Evolutionary conservation across 352 stramenopile genomes (phyloP).

Genomic region (Pythium angustatum): DNA sequence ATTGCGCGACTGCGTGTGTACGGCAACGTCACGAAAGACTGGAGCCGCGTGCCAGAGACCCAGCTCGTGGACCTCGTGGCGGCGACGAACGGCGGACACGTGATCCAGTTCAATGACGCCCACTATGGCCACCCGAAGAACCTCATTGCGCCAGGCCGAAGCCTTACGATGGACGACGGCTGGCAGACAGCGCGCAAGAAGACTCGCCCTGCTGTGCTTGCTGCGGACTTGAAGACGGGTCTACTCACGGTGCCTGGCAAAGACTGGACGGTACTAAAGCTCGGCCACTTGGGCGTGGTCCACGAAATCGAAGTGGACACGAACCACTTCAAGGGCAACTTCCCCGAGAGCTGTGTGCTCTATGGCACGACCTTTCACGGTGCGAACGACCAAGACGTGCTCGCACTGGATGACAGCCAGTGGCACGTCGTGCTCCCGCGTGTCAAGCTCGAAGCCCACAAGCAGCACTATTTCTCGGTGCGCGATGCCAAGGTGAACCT

Average conservation of each 20-base stretch:
- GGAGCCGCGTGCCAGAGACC: constrained; percentile 44
- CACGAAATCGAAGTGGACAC: constrained; percentile 89
- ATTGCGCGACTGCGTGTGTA: constrained; percentile 89
- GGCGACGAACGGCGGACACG: constrained; percentile 79
- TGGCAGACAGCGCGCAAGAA: constrained; percentile 95
- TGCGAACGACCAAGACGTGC: constrained; percentile 34
- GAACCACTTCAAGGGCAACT: constrained; percentile 96
- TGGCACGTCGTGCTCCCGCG: constrained; percentile 89
- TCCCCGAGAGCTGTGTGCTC: constrained; percentile 89
- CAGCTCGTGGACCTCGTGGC: constrained; percentile 87
- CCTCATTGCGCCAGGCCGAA: constrained; percentile 83
- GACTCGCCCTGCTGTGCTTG: constrained; percentile 74
- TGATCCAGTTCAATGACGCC: constrained; percentile 91
- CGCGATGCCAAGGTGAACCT: constrained; percentile 56
- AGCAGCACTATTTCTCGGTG: constrained; percentile 86
- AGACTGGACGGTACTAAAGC: constrained; percentile 92
- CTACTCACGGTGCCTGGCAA: constrained; percentile 73
- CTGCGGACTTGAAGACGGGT: constrained; percentile 41
- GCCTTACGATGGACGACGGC: constrained; percentile 92
- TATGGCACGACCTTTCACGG: constrained; percentile 66
- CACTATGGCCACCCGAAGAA: constrained; percentile 95
- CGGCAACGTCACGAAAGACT: constrained; percentile 68
- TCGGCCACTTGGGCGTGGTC: constrained; percentile 79
- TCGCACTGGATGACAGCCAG: constrained; percentile 42
- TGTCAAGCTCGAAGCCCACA: constrained; percentile 85